These are phyloP conservation scores for Nitzschia palea DNA, from an alignment of 108 stramenopile species.

Conservation along the genomic window DNA sequence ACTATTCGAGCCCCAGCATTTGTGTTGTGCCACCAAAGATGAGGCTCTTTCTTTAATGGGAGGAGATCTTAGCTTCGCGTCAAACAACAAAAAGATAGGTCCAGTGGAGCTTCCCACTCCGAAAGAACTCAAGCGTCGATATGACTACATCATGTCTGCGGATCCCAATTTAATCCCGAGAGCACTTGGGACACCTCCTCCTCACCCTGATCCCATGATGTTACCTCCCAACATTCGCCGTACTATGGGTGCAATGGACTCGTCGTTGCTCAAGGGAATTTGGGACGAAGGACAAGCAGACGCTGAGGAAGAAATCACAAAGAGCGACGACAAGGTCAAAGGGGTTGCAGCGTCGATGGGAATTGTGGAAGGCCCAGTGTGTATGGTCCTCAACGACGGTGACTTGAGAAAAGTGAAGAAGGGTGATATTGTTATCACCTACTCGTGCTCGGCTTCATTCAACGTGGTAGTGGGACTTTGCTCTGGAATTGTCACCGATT, in stretches of 20 bases:
- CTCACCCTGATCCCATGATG: slow-evolving; percentile 2
- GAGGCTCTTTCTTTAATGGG: slow-evolving; percentile 10
- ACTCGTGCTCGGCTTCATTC: slow-evolving; percentile 4
- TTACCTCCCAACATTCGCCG: slow-evolving; percentile 9
- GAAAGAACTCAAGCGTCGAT: slow-evolving; percentile 2
- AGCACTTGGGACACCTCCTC: slow-evolving; percentile 24
- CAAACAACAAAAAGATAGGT: background rate
- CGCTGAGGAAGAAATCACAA: slow-evolving; percentile 12
- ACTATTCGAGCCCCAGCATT: slow-evolving; percentile 2
- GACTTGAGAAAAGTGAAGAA: slow-evolving; percentile 25
- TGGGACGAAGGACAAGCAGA: slow-evolving; percentile 17
- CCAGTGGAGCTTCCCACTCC: slow-evolving; percentile 12
- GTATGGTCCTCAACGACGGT: slow-evolving; percentile 7
- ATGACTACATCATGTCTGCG: slow-evolving; percentile 12
- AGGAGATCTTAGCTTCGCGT: background rate
- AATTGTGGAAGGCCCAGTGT: slow-evolving; percentile 5
- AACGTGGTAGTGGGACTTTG: slow-evolving; percentile 10
- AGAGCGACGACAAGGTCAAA: slow-evolving; percentile 1
- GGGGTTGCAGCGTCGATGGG: slow-evolving; percentile 22
- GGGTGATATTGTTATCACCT: slow-evolving; percentile 25
- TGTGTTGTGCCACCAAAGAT: slow-evolving; percentile 10
- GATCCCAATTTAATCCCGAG: slow-evolving; percentile 9
- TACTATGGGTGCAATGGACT: slow-evolving; percentile 18
- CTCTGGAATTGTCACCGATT: slow-evolving; percentile 43
- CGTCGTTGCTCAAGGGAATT: slow-evolving; percentile 17